These are phyloP conservation scores for Zalaria sp. DNA, from an alignment of 2,329 filamentous ascomycete genomes.

Conservation along the genomic window DNA sequence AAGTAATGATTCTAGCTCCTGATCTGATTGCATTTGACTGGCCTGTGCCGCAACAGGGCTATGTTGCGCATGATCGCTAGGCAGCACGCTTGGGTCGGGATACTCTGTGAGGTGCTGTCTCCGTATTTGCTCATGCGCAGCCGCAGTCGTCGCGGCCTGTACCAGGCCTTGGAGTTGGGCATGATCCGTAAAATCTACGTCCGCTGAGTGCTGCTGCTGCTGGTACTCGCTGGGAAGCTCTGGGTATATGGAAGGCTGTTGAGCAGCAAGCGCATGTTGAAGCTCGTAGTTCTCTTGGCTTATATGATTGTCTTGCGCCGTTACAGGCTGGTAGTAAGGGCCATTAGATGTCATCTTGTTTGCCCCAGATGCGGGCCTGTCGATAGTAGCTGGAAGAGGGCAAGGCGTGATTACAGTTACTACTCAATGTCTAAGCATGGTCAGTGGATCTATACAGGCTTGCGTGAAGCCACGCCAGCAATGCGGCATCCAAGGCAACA, in stretches of 20 bases:
- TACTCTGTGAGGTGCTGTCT: neutral
- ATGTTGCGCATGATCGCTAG: neutral
- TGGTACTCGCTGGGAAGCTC: constrained; percentile 3
- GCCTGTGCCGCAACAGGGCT: neutral
- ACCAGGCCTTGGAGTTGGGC: constrained; percentile 8
- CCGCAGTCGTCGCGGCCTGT: constrained; percentile 6
- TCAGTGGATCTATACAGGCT: too few species aligned
- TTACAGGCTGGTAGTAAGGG: constrained; percentile 6
- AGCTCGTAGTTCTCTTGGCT: constrained; percentile 3
- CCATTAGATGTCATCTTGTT: constrained; percentile 4
- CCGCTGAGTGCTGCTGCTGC: constrained; percentile 3
- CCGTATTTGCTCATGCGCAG: constrained; percentile 8
- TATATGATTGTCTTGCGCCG: constrained; percentile 2
- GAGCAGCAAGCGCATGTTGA: constrained; percentile 1
- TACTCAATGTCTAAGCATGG: too few species aligned
- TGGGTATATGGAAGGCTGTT: constrained; percentile 5
- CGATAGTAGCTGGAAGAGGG: too few species aligned
- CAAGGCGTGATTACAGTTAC: too few species aligned
- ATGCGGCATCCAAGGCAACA: too few species aligned
- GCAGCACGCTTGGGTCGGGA: neutral
- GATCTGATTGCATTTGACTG: neutral
- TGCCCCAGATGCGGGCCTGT: too few species aligned
- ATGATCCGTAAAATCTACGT: constrained; percentile 2
- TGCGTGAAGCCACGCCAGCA: too few species aligned
- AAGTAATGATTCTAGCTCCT: constrained; percentile 2